These are phyloP conservation scores for Lentinula boryana DNA, from an alignment of 768 basidiomycete species.

Conservation along the genomic window DNA sequence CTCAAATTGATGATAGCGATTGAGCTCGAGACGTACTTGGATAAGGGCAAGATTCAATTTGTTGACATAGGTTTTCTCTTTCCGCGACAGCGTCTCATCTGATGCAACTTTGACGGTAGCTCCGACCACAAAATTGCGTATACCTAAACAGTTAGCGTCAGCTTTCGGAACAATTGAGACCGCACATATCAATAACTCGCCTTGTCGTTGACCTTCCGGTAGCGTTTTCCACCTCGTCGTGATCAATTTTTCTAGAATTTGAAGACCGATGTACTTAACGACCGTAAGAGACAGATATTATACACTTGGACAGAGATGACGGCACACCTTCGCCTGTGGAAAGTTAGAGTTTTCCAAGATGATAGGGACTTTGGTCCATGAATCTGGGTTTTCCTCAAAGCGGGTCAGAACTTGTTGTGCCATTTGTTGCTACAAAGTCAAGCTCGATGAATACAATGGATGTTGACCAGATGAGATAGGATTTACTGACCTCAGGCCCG, in stretches of 20 bases:
- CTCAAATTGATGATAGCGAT: background rate
- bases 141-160: slow-evolving; percentile 44
- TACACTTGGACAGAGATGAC: background rate
- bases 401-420: slow-evolving; percentile 94
- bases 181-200: slow-evolving; percentile 26
- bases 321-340: slow-evolving; percentile 74
- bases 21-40: slow-evolving; percentile 49
- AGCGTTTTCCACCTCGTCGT: slow-evolving; percentile 93
- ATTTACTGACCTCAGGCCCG: slow-evolving; percentile 67
- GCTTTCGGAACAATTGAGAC: background rate
- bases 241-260: slow-evolving; percentile 95
- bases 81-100: slow-evolving; percentile 81
- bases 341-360: slow-evolving; percentile 82
- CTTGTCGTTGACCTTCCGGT: slow-evolving; percentile 90
- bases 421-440: slow-evolving; percentile 70
- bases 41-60: slow-evolving; percentile 96
- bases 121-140: slow-evolving; percentile 93
- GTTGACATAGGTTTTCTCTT: slow-evolving; percentile 92
- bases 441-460: slow-evolving; percentile 7
- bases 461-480: slow-evolving; percentile 7
- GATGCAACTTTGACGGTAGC: slow-evolving; percentile 90
- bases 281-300: slow-evolving; percentile 7
- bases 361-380: slow-evolving; percentile 95
- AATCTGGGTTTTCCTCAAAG: slow-evolving; percentile 92
- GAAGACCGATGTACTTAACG: slow-evolving; percentile 86